Conservation (phyloP, 1,284 basidiomycete genomes). For the Thelephora terrestris region DNA sequence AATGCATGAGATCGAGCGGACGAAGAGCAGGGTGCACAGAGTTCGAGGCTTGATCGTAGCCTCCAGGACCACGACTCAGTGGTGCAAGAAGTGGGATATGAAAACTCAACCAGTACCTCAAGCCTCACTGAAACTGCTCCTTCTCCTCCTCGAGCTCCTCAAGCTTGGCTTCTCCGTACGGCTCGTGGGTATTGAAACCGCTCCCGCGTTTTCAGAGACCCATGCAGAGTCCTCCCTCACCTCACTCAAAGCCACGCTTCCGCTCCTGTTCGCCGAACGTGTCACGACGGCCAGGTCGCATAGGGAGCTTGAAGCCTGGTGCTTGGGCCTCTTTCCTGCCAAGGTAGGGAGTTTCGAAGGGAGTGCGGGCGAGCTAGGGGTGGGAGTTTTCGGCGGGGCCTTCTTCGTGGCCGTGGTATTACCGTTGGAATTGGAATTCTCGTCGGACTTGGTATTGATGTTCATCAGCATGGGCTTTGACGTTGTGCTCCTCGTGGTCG, state of each 20-base stretch:
- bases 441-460: constrained; percentile 1
- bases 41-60: no score
- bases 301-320: constrained; percentile 38
- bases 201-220: constrained; percentile 62
- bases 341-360: constrained; percentile 68
- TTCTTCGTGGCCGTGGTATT: constrained; percentile 27
- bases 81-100: neutral
- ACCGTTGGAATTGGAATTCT: neutral
- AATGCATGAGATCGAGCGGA: no score
- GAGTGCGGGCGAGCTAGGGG: constrained; percentile 37
- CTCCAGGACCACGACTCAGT: no score
- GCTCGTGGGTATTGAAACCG: constrained; percentile 54
- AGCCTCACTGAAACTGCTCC: constrained; percentile 75
- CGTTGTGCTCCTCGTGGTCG: constrained; percentile 26
- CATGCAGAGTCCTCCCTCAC: constrained; percentile 39
- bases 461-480: constrained; percentile 5
- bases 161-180: constrained; percentile 63
- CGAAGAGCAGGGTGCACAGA: no score
- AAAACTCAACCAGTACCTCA: constrained; percentile 64
- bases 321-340: constrained; percentile 38
- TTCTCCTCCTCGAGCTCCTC: constrained; percentile 55
- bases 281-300: constrained; percentile 34
- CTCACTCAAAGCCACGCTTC: constrained; percentile 25
- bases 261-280: constrained; percentile 8
- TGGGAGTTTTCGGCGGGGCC: constrained; percentile 15